These are phyloP conservation scores for Penicillium sp. DNA, from an alignment of 2,329 filamentous ascomycete species.

Conservation along the genomic window DNA sequence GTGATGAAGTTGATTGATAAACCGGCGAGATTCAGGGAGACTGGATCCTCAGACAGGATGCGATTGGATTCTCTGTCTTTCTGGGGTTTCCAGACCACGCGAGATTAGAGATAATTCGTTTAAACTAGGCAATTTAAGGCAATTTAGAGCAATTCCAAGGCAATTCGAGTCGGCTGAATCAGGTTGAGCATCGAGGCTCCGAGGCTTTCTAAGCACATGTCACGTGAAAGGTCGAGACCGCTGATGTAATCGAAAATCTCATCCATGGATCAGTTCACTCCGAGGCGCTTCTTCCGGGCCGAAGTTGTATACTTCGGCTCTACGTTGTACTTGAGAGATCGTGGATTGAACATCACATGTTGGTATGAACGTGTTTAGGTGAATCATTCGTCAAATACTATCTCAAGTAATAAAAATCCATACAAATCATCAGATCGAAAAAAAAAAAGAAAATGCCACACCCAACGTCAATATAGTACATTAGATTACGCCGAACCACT, in stretches of 20 bases:
- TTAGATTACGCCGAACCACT: conserved; percentile 30
- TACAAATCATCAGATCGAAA: conserved; percentile 4
- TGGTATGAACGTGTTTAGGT: not conserved
- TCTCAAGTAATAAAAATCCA: conserved; percentile 2
- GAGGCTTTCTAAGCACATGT: conserved; percentile 5
- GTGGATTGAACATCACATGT: not conserved
- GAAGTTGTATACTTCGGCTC: not conserved
- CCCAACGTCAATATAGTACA: conserved; percentile 17
- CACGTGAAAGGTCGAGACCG: conserved; percentile 9
- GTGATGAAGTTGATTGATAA: conserved; percentile 12
- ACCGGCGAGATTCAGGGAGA: conserved; percentile 11
- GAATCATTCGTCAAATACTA: not conserved
- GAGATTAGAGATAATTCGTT: not conserved
- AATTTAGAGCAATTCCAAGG: not conserved
- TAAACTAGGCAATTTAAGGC: not conserved
- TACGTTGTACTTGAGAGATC: not conserved
- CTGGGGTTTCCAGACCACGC: conserved; percentile 1
- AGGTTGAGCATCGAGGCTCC: not conserved
- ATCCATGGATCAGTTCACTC: not conserved
- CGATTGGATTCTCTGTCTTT: conserved; percentile 6
- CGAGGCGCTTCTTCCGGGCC: not conserved
- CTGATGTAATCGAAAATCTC: conserved; percentile 5
- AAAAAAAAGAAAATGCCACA: conserved; percentile 1
- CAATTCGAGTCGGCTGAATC: not conserved
- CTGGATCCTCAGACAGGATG: not conserved